These are phyloP conservation scores for Cutaneotrichosporon cavernicola DNA, from an alignment of 1,284 basidiomycete species.

Conservation along the genomic window DNA sequence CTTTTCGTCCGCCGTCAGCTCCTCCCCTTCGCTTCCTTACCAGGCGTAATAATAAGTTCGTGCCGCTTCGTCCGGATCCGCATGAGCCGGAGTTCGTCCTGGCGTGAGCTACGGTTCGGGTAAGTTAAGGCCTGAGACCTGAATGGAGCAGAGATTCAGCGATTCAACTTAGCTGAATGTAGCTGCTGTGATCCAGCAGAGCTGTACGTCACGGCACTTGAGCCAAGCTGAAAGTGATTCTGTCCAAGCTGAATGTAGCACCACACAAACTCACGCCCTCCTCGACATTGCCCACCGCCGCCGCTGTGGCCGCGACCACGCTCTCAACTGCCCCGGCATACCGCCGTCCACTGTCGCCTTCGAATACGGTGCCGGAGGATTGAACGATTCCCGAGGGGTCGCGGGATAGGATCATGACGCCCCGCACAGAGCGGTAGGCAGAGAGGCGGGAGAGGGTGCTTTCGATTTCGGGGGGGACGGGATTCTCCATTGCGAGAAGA, in stretches of 20 bases:
- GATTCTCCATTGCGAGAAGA: not conserved
- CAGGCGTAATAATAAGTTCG: slow-evolving; percentile 91
- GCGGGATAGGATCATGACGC: slow-evolving; percentile 75
- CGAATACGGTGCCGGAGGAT: slow-evolving; percentile 79
- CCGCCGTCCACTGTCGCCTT: slow-evolving; percentile 75
- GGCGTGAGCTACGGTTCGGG: not conserved
- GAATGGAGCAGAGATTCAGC: too few species aligned
- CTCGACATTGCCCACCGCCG: slow-evolving; percentile 61
- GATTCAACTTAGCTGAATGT: too few species aligned
- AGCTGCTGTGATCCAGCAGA: too few species aligned
- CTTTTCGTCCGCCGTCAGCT: slow-evolving; percentile 62
- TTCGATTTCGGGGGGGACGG: slow-evolving; percentile 66
- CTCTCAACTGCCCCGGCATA: slow-evolving; percentile 75
- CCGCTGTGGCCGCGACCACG: slow-evolving; percentile 73
- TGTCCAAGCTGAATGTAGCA: too few species aligned
- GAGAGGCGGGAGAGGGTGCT: slow-evolving; percentile 72
- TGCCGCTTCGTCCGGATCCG: slow-evolving; percentile 85
- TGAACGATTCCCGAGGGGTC: slow-evolving; percentile 65
- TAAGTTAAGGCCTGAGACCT: too few species aligned
- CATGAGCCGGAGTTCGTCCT: slow-evolving; percentile 87
- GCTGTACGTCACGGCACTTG: too few species aligned
- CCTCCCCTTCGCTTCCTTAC: slow-evolving; percentile 56
- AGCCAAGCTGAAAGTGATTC: too few species aligned
- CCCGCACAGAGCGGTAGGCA: slow-evolving; percentile 77
- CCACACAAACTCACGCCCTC: slow-evolving; percentile 32